phyloP scores from a whole-genome alignment of 768 basidiomycete genomes.

The Leccinum imitatum region DNA sequence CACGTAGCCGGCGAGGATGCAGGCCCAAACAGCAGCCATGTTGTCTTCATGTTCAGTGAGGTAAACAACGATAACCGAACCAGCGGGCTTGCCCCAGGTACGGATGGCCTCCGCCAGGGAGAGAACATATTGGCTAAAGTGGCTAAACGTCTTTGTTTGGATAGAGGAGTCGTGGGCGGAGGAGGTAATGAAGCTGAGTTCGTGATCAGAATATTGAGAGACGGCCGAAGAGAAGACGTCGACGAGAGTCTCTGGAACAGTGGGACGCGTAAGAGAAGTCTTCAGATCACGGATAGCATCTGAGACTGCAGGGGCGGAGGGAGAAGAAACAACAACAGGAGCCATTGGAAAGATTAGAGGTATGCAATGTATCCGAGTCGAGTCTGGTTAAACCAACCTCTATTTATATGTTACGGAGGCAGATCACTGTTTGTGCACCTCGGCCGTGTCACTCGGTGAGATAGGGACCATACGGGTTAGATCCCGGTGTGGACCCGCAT shows the following conservation, averaged over 20 bases:
- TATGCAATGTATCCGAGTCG: not conserved
- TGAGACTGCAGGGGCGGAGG: not conserved
- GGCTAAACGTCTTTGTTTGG: constrained; percentile 23
- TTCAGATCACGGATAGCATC: constrained; percentile 13
- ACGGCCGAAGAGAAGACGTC: constrained; percentile 24
- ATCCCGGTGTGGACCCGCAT: no score
- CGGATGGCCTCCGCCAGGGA: constrained; percentile 22
- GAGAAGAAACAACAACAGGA: constrained; percentile 12
- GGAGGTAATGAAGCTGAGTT: constrained; percentile 29
- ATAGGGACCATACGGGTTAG: no score
- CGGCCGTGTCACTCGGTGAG: no score
- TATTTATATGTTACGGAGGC: constrained; percentile 22
- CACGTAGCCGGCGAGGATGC: constrained; percentile 30
- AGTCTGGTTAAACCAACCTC: constrained; percentile 7
- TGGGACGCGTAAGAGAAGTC: constrained; percentile 9
- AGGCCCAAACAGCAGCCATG: constrained; percentile 34
- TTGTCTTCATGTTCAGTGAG: constrained; percentile 35
- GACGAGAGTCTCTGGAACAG: constrained; percentile 19
- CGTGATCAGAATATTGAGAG: constrained; percentile 20
- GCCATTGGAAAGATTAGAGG: constrained; percentile 12
- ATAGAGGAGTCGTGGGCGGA: constrained; percentile 33
- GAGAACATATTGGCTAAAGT: constrained; percentile 17
- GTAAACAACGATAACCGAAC: constrained; percentile 29
- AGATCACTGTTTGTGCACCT: not conserved
- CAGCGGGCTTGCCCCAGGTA: constrained; percentile 26